Evolutionary conservation across 2,329 filamentous ascomycete species (phyloP).

Genomic region (Cladophialophora immunda): DNA sequence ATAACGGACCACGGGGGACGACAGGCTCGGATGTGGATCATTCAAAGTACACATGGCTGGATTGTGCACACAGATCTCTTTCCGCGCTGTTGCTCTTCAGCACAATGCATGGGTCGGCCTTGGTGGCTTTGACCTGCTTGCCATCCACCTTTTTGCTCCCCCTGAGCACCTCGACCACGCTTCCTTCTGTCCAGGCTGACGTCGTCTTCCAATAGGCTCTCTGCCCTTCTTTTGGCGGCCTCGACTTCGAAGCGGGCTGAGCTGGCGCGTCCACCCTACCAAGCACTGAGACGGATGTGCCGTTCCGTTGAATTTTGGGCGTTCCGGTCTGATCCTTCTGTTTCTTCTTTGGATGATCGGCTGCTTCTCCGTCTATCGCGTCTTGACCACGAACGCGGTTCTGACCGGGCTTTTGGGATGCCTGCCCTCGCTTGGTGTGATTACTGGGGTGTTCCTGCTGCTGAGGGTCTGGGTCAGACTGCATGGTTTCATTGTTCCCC

Average conservation of each 20-base stretch:
- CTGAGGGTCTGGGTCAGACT: neutral
- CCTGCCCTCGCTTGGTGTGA: constrained; percentile 8
- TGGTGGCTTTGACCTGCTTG: constrained; percentile 1
- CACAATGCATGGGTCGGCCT: neutral
- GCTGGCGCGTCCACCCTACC: constrained; percentile 36
- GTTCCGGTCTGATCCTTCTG: neutral
- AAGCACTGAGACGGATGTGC: neutral
- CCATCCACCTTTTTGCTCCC: constrained; percentile 47
- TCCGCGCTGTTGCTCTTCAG: constrained; percentile 3
- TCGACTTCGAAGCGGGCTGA: neutral
- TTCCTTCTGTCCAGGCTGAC: constrained; percentile 49
- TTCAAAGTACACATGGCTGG: constrained; percentile 12
- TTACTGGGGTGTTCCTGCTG: neutral
- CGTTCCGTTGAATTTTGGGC: neutral
- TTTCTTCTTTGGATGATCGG: neutral
- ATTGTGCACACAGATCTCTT: constrained; percentile 24
- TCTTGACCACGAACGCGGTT: constrained; percentile 16
- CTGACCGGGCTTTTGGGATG: constrained; percentile 8
- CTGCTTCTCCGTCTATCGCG: constrained; percentile 27
- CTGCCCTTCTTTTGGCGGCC: neutral
- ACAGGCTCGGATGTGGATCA: neutral
- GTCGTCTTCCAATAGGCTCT: neutral
- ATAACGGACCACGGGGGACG: neutral
- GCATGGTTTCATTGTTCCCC: neutral
- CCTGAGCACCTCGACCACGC: constrained; percentile 53